Evolutionary conservation across 2,329 filamentous ascomycete species (phyloP), one percentile per base, ranked within the genome.

Genomic region (Aspergillus uvarum): DNA sequence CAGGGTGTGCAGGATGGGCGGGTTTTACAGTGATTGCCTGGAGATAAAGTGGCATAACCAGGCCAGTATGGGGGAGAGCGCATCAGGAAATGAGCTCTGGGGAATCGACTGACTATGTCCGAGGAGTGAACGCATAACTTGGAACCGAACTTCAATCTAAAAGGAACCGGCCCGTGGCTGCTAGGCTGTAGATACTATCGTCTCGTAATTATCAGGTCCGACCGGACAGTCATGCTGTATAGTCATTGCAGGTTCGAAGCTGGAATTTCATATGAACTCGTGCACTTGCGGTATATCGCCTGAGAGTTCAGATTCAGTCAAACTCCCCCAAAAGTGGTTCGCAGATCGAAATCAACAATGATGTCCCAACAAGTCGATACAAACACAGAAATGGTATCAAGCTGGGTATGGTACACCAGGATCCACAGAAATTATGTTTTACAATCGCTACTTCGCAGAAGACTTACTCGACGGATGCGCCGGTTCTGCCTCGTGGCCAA

Each of bases 391-490:
- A 44, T 19, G 16, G 16, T 19, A 44, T 44, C 8, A 44, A 44
- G 16, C 38, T 19, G 32, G 32, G 16, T 7, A 44, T 19, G 14
- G 16, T 44, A 44, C 38, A 44, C 38, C 16, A 16, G 38, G 5
- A 19, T 16, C 5, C 38, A 31, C 26, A 29, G 26, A n/a, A 10
- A 29, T 7, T n/a, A 47, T 19, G 12, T n/a, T 16, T 4, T 47
- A 56, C 12, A 22, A 19, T 47, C 19, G 50, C 38, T 52, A 58
- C 42, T n/a, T 50, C 8, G 51, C 38, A 35, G 56, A 59, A 7
- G 56, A 47, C 51, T 59, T 59, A 32, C 51, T 54, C 29, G 47
- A 59, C 29, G 50, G 12, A 35, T 58, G 38, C 38, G n/a, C 53
- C 32, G 48, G 55, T 48, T 51, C 47, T n/a, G 8, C 49, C 31